Base-by-base conservation (phyloP, 106 monocot species). In the Dendrobium nobile region DNA sequence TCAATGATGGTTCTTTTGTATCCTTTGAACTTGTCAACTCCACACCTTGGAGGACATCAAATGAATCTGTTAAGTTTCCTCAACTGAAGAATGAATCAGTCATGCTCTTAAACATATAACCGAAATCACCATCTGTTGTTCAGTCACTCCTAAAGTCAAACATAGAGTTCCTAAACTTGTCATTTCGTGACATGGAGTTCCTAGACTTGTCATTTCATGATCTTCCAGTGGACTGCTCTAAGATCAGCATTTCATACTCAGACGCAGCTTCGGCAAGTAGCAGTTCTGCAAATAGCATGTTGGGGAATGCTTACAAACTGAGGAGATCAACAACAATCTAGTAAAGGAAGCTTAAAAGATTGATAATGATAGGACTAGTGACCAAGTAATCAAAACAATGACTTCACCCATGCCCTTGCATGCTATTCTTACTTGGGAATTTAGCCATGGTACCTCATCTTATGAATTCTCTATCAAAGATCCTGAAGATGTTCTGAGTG, bases 1-100 rank as follows among this genome's bases (percentile, higher is more conserved):
- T 75, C n/a, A 80, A 75, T 74, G 81, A 80, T 43, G 95, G 90
- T 13, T 80, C 82, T 31, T 99, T 95, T 77, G 47, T 95, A 54
- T 95, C 98, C 16, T 99, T 94, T 81, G 92, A 98, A 28, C 84
- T 98, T 68, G 75, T 82, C 15, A 78, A 92, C 77, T 77, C 84
- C 28, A 77, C 82, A 43, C 51, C 82, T 22, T 55, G 42, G 40
- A 16, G 47, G 55, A 78, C 74, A 44, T 78, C 82, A 77, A 81
- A 78, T 37, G 74, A 87, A 77, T 54, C 56, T 24, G 24, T 79
- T 81, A 41, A 28, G 8, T 13, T 11, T 65, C 55, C 51, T 2
- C 74, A 86, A 31, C 77, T 78, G 67, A 87, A 84, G 37, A 80
- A 28, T 26, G 28, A 67, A 67, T 5, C 67, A 67, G 9, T 27